Conservation (phyloP, 768 basidiomycete genomes). For the Boletus subcaerulescens region DNA sequence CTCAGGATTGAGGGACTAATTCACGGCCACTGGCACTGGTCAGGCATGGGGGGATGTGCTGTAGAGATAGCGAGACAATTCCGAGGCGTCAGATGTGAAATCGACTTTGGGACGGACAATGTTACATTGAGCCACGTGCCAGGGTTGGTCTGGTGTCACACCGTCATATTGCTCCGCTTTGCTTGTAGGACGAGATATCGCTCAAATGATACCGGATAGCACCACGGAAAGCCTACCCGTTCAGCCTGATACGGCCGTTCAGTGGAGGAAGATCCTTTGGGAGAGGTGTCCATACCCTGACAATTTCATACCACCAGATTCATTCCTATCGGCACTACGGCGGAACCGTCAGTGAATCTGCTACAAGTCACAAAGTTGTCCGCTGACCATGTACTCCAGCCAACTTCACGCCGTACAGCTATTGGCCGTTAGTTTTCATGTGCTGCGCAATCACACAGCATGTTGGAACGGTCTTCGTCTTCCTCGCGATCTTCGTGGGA, state of each 20-base stretch:
- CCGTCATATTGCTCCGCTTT: no score
- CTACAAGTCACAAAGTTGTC: slow-evolving; percentile 4
- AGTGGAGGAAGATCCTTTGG: slow-evolving; percentile 81
- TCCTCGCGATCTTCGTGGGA: slow-evolving; percentile 75
- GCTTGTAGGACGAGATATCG: no score
- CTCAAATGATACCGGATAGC: background rate
- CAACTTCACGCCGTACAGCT: slow-evolving; percentile 77
- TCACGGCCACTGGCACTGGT: background rate
- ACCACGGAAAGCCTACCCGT: background rate
- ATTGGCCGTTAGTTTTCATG: slow-evolving; percentile 66
- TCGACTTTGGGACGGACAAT: slow-evolving; percentile 4
- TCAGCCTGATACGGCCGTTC: slow-evolving; percentile 15
- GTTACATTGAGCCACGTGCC: slow-evolving; percentile 11
- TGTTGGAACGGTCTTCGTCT: slow-evolving; percentile 73
- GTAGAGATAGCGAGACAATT: slow-evolving; percentile 1
- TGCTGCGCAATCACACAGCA: slow-evolving; percentile 84
- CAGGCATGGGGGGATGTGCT: background rate
- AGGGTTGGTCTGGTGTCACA: background rate
- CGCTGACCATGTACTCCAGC: slow-evolving; percentile 41
- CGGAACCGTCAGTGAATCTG: slow-evolving; percentile 62
- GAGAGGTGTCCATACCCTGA: slow-evolving; percentile 73
- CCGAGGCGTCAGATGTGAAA: slow-evolving; percentile 10
- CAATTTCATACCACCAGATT: slow-evolving; percentile 72
- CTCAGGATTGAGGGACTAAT: background rate
- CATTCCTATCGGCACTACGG: slow-evolving; percentile 76